Evolutionary conservation across 495 filamentous ascomycete species (phyloP), one percentile per base, ranked within the genome.

Genomic region (Paragyromitra xinjiangensis): DNA sequence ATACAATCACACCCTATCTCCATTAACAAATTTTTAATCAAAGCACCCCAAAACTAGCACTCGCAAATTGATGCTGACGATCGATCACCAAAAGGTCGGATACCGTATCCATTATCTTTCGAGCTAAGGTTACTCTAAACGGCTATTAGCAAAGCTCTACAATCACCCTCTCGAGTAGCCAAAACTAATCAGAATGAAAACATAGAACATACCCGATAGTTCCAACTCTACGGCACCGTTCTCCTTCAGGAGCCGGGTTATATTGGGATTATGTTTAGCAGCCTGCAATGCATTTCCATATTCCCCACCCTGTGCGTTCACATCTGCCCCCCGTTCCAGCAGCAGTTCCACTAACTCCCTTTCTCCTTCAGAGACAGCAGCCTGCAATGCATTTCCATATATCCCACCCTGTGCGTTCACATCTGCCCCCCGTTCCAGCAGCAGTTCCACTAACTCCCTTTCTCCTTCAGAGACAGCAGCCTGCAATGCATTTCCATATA

Each of bases 241-340:
- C 4, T 37, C 14, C 14, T 59, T 16, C 1, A 59, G 55, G 12
- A 59, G 55, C n/a, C n/a, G 11, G 6, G 37, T 9, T 11, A 55
- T 55, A 3, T 2, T 5, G 9, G 4, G 22, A 34, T 58, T 1
- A 1, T 0, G 6, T n/a, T 12, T 12, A 42, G 59, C 59, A 14
- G 37, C 34, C 6, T 14, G 59, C 59, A 63, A 63, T 19, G 14
- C 56, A 37, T 24, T 61, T 37, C 56, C 26, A 16, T 39, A n/a
- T 8, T 9, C 0, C 14, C 24, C 56, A 61, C 29, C 26, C 56
- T 39, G 14, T 34, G 14, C 56, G 29, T 61, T 61, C 26, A 61
- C 56, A 61, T 37, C 56, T 39, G 56, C 56, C 8, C 56, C 56
- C 12, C 29, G 56, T n/a, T 61, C 12, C 12, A 61, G 29, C 56